Evolutionary conservation across 78 protist species (phyloP), one percentile per base, ranked within the genome.

Genomic region (Dictyostelium brefeldianum): DNA sequence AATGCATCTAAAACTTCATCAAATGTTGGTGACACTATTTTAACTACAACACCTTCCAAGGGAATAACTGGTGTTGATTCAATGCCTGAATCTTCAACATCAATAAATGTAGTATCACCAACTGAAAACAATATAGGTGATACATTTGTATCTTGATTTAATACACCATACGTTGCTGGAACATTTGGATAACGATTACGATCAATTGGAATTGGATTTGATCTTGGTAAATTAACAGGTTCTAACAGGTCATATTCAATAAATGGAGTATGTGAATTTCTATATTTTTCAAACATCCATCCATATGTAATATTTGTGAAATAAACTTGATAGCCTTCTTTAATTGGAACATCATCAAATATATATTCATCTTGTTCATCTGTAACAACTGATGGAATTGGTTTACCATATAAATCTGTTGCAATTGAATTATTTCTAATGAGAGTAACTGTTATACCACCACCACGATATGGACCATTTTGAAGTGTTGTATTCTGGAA

Each of bases 91-190:
- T n/a, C 50, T 25, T 64, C 75, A 1, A 56, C 25, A 56, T 83
- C 81, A 7, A 73, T 10, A 20, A 83, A 83, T 17, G 91, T 56
- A 3, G 8, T 11, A 15, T 73, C 81, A 43, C 91, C 91, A 73
- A 83, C 57, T 8, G 54, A 81, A 5, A 56, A 62, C 9, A 83
- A 14, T 27, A 73, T 3, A 22, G 90, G 91, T 14, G 64, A 14
- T 0, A 83, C 18, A 4, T 8, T 20, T 0, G 47, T 64, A 83
- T 83, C 75, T 54, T 36, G 41, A 73, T 25, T n/a, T 2, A 56
- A 56, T 50, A 25, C 67, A 20, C 43, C 50, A 31, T 31, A 43
- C 3, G 20, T 78, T 31, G 50, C 71, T 54, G 8, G 14, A 7
- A 54, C 15, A 20, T 27, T 43, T 36, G 46, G 46, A 27, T 48